phyloP scores from a whole-genome alignment of 2,329 filamentous ascomycete species.

The Claviceps quebecensis region DNA sequence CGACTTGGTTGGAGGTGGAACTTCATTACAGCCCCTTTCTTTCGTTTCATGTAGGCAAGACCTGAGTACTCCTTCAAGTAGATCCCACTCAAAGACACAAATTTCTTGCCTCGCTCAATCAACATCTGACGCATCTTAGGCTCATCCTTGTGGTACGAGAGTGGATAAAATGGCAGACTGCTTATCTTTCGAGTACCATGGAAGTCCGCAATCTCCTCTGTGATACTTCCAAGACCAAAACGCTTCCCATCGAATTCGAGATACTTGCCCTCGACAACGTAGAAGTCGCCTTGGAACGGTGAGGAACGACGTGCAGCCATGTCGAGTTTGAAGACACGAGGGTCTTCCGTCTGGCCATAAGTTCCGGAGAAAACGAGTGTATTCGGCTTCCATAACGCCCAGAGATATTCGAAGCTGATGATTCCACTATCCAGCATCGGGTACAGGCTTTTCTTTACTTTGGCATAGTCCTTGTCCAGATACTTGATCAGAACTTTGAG shows the following conservation, averaged over 20 bases:
- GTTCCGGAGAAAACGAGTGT: conserved; percentile 65
- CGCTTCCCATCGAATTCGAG: conserved; percentile 80
- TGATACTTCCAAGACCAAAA: conserved; percentile 62
- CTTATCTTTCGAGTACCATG: conserved; percentile 73
- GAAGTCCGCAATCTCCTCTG: conserved; percentile 59
- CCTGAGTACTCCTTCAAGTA: conserved; percentile 75
- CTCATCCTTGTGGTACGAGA: conserved; percentile 67
- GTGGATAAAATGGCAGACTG: conserved; percentile 60
- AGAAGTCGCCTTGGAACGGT: conserved; percentile 61
- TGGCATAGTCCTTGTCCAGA: conserved; percentile 67
- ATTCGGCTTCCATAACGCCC: conserved; percentile 81
- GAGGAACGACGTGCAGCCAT: conserved; percentile 55
- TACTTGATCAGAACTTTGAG: conserved; percentile 63
- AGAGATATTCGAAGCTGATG: conserved; percentile 78
- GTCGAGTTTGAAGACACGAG: conserved; percentile 71
- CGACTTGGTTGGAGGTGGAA: conserved; percentile 78
- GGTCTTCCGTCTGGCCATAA: conserved; percentile 63
- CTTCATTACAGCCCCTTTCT: conserved; percentile 48
- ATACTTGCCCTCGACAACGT: conserved; percentile 64
- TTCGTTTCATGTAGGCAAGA: conserved; percentile 73
- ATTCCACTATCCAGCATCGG: conserved; percentile 68
- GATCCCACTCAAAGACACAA: conserved; percentile 66
- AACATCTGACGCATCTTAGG: conserved; percentile 49
- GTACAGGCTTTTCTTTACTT: conserved; percentile 63
- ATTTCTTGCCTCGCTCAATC: conserved; percentile 71